phyloP scores from a whole-genome alignment of 2,329 filamentous ascomycete genomes.

The Cadophora luteo-olivacea region DNA sequence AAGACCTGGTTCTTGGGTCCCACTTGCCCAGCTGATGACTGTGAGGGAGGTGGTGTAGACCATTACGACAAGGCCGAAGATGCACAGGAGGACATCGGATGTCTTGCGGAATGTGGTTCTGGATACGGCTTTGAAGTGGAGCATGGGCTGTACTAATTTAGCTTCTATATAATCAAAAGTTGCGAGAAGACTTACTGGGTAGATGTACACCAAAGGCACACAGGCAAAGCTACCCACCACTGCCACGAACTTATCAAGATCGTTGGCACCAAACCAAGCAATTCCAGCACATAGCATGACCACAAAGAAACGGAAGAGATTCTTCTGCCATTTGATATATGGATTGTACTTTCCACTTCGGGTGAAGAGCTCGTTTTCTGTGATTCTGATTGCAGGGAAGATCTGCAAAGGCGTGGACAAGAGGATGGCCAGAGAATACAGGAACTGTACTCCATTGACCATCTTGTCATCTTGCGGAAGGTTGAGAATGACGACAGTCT shows the following conservation, averaged over 20 bases:
- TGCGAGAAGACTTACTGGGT: slow-evolving; percentile 73
- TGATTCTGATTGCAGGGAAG: slow-evolving; percentile 96
- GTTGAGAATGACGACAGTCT: slow-evolving; percentile 96
- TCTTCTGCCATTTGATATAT: slow-evolving; percentile 99
- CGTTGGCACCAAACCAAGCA: slow-evolving; percentile 89
- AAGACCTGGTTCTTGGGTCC: slow-evolving; percentile 52
- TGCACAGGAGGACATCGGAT: slow-evolving; percentile 76
- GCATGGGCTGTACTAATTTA: slow-evolving; percentile 69
- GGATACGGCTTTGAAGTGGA: slow-evolving; percentile 85
- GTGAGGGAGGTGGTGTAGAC: slow-evolving; percentile 90
- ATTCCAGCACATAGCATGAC: slow-evolving; percentile 86
- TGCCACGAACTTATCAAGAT: slow-evolving; percentile 96
- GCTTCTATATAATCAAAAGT: neutral
- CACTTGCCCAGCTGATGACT: slow-evolving; percentile 81
- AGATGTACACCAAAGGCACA: slow-evolving; percentile 95
- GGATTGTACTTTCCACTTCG: slow-evolving; percentile 97
- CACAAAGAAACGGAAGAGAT: slow-evolving; percentile 91
- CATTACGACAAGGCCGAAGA: slow-evolving; percentile 88
- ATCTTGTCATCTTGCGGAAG: slow-evolving; percentile 94
- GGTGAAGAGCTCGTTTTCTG: slow-evolving; percentile 92
- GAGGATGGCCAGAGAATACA: slow-evolving; percentile 97
- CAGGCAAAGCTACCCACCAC: slow-evolving; percentile 97
- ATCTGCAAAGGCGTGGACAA: slow-evolving; percentile 95
- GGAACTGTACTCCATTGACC: slow-evolving; percentile 94
- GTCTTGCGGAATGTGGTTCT: slow-evolving; percentile 69